Evolutionary conservation across 192 early-diverging fungal genomes (phyloP), one percentile per base, ranked within the genome.

Genomic region (Gaertneriomyces semiglobifer): DNA sequence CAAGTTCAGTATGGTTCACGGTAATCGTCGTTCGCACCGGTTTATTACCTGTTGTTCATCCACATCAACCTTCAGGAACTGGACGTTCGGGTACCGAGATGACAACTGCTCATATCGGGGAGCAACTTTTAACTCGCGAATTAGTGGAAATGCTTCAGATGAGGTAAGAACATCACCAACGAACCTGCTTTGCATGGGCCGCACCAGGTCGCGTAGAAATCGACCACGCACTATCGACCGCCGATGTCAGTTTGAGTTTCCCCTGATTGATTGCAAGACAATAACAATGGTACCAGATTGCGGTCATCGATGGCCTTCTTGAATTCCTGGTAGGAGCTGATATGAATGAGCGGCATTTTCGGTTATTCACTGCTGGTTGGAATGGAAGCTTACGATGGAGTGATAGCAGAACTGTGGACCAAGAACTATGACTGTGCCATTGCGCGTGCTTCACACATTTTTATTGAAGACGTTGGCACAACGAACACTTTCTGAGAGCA

Each of bases 171-270:
- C 19, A 10, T 5, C 66, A 74, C 74, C 55, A 88, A 88, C 11
- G 76, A 68, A 69, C 92, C 85, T 43, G 85, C 60, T 77, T 88
- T 89, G 84, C 92, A 95, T 48, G 93, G 89, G 20, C 90, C 90
- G 77, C 93, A 95, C 93, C 93, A 93, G 63, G 70, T 77, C 53
- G 89, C 92, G 53, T 79, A 77, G 77, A 89, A 94, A 69, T 94
- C 89, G 45, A 93, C 86, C 46, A 88, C 84, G 62, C 81, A 84
- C 76, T 63, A 40, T 63, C 18, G 16, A 20, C 38, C 38, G 42
- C 12, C 45, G 45, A 38, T 2, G 9, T 14, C 11, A 61, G 55
- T 57, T 20, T 19, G 48, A 54, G 38, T 19, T 55, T 8, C 9
- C 18, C 48, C 16, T 10, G 43, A 11, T 63, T 18, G 5, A 11